These are phyloP conservation scores for Xylaria sp. DNA, from an alignment of 2,329 filamentous ascomycete species.

Conservation along the genomic window DNA sequence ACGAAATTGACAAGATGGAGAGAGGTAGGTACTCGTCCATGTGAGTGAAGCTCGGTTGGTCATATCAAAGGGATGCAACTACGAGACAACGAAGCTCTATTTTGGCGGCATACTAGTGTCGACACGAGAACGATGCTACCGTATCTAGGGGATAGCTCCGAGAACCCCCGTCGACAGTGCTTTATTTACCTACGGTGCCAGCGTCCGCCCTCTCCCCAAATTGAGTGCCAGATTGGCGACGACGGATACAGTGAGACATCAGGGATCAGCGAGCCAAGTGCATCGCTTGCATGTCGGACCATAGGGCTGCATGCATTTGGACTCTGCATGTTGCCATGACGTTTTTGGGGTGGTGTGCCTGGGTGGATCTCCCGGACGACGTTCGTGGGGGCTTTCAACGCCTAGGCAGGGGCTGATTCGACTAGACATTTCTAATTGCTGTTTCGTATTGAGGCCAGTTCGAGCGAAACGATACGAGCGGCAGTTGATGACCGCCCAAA, in stretches of 20 bases:
- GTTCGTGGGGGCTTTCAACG: conserved; percentile 34
- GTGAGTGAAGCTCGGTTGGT: conserved; percentile 33
- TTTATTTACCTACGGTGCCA: conserved; percentile 31
- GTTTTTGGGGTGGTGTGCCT: conserved; percentile 20
- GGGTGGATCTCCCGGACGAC: conserved; percentile 33
- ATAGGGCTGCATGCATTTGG: conserved; percentile 41
- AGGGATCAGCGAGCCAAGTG: conserved; percentile 23
- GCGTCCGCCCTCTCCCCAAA: conserved; percentile 14
- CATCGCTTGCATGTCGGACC: conserved; percentile 27
- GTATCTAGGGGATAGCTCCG: conserved; percentile 35
- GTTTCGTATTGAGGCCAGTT: conserved; percentile 38
- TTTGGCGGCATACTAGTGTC: conserved; percentile 34
- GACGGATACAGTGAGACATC: conserved; percentile 18
- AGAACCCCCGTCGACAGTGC: conserved; percentile 31
- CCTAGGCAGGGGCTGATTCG: conserved; percentile 34
- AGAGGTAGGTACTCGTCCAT: conserved; percentile 13
- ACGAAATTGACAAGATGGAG: conserved; percentile 30
- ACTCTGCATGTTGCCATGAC: conserved; percentile 34
- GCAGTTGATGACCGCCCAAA: conserved; percentile 21
- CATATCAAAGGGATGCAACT: conserved; percentile 28
- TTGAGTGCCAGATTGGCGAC: conserved; percentile 20
- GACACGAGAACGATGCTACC: conserved; percentile 39
- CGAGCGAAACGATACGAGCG: conserved; percentile 35
- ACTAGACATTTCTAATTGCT: conserved; percentile 34
- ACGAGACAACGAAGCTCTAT: conserved; percentile 25